phyloP scores from a whole-genome alignment of 1,139 yeast genomes.

The Sugiyamaella pinicola region DNA sequence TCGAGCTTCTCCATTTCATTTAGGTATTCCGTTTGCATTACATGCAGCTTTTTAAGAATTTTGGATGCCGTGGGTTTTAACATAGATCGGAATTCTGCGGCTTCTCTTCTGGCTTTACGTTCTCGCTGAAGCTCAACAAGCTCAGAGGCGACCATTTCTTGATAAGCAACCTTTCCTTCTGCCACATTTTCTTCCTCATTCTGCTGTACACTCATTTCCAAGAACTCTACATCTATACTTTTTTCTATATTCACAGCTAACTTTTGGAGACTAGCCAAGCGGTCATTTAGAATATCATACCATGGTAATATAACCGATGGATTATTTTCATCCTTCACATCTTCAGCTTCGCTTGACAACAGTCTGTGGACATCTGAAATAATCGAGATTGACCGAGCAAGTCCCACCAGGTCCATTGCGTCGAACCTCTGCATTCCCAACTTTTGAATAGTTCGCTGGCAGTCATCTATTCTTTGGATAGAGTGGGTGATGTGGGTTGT shows the following conservation, averaged over 20 bases:
- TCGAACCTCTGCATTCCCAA: constrained; percentile 49
- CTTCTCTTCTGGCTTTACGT: constrained; percentile 24
- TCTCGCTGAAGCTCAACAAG: constrained; percentile 18
- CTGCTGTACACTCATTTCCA: background rate
- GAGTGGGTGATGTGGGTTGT: constrained; percentile 40
- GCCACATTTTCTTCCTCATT: constrained; percentile 17
- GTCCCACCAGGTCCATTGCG: constrained; percentile 49
- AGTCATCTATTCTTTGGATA: constrained; percentile 49
- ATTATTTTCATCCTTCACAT: background rate
- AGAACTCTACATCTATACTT: background rate
- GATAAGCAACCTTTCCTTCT: constrained; percentile 14
- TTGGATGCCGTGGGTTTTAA: constrained; percentile 33
- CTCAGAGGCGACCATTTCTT: constrained; percentile 23
- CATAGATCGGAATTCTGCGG: constrained; percentile 28
- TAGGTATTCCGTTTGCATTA: constrained; percentile 29
- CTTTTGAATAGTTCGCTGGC: constrained; percentile 57
- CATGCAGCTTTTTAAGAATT: constrained; percentile 33
- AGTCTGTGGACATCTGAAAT: constrained; percentile 32
- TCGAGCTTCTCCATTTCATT: constrained; percentile 29
- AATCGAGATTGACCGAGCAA: constrained; percentile 47
- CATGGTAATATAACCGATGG: constrained; percentile 9
- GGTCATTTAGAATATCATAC: constrained; percentile 16
- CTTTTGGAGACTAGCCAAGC: constrained; percentile 19
- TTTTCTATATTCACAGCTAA: constrained; percentile 14
- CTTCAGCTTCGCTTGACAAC: constrained; percentile 6